phyloP scores from a whole-genome alignment of 495 filamentous ascomycete species.

The Penicillium daleae region DNA sequence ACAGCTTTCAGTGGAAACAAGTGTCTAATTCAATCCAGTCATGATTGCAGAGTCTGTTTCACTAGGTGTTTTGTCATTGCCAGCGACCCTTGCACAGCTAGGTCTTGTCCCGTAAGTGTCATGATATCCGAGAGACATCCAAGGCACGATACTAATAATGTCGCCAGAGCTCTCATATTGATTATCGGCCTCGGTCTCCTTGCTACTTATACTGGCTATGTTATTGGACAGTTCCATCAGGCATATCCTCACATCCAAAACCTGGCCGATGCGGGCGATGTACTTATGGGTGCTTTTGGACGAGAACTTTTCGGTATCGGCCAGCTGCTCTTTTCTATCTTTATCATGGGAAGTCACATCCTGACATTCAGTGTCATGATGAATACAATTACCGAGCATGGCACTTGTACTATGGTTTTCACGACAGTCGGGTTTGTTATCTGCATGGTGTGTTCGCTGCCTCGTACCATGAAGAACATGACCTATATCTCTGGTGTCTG shows the following conservation, averaged over 20 bases:
- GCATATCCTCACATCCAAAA: background rate
- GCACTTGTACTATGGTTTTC: conserved; percentile 69
- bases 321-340: conserved; percentile 68
- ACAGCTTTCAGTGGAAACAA: background rate
- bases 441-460: conserved; percentile 63
- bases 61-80: background rate
- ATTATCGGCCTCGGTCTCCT: background rate
- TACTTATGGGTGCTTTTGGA: conserved; percentile 66
- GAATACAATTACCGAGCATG: conserved; percentile 66
- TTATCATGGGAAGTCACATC: conserved; percentile 75
- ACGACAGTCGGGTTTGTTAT: conserved; percentile 65
- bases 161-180: background rate
- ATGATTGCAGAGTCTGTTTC: background rate
- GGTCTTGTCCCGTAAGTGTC: background rate
- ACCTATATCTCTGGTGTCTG: conserved; percentile 63
- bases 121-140: background rate
- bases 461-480: conserved; percentile 64
- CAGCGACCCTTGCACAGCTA: background rate
- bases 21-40: background rate
- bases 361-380: conserved; percentile 70
- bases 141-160: background rate
- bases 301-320: conserved; percentile 64
- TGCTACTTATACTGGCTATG: background rate
- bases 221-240: background rate
- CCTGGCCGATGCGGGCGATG: conserved; percentile 51